Evolutionary conservation across 2,329 filamentous ascomycete genomes (phyloP).

Genomic region (Alternaria dauci): DNA sequence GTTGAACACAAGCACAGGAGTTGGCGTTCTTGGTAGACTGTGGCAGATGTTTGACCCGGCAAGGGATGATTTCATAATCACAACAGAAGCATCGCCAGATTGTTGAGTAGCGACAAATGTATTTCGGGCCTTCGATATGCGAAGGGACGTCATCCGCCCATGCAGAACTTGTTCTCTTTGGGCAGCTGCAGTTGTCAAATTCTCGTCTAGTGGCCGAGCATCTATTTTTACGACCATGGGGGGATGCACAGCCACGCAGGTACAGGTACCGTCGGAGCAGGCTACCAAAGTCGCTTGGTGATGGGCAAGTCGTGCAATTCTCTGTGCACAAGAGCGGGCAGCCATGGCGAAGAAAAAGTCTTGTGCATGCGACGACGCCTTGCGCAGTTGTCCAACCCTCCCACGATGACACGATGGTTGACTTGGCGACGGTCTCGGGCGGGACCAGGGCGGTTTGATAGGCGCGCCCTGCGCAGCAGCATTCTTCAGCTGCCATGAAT

Average conservation of each 20-base stretch:
- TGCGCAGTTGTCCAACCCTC: neutral
- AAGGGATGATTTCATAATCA: neutral
- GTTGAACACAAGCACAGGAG: neutral
- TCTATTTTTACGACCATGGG: constrained; percentile 14
- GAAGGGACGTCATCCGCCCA: constrained; percentile 5
- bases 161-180: constrained; percentile 3
- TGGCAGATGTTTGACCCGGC: neutral
- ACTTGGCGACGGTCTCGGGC: constrained; percentile 20
- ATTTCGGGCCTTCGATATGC: neutral
- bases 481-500: constrained; percentile 31
- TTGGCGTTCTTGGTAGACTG: neutral
- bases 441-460: constrained; percentile 21
- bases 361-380: constrained; percentile 4
- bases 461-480: constrained; percentile 25
- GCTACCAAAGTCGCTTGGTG: neutral
- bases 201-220: constrained; percentile 9
- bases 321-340: neutral
- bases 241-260: constrained; percentile 13
- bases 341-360: neutral
- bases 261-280: constrained; percentile 6
- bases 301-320: neutral
- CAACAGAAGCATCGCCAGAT: neutral
- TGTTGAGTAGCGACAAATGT: neutral
- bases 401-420: neutral
- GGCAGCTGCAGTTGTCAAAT: constrained; percentile 6